phyloP scores from a whole-genome alignment of 2,329 filamentous ascomycete genomes.

The Ophiostoma montium region DNA sequence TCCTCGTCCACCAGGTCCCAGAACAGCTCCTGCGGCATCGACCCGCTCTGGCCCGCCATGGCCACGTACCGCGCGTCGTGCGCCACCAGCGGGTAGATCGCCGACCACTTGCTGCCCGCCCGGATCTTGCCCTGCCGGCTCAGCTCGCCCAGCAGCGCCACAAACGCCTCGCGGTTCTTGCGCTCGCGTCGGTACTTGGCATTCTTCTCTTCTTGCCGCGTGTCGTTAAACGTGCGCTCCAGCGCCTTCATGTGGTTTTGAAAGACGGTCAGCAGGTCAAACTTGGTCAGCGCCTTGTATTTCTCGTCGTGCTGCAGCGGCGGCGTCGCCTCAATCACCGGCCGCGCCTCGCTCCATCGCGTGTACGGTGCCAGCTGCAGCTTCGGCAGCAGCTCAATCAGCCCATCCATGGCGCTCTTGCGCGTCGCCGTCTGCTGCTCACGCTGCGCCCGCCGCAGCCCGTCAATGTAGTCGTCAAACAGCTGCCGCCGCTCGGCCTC shows the following conservation, averaged over 20 bases:
- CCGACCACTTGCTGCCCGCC: constrained; percentile 79
- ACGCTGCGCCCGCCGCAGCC: constrained; percentile 66
- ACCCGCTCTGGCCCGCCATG: constrained; percentile 74
- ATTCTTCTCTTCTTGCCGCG: constrained; percentile 75
- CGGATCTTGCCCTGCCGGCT: constrained; percentile 68
- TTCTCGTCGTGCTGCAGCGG: constrained; percentile 57
- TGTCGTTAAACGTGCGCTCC: constrained; percentile 83
- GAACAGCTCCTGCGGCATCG: constrained; percentile 79
- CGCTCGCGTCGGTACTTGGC: constrained; percentile 69
- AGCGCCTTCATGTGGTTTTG: constrained; percentile 89
- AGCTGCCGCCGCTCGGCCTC: constrained; percentile 79
- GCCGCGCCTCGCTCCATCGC: constrained; percentile 82
- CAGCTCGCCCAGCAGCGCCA: constrained; percentile 60
- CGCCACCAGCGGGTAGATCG: constrained; percentile 60
- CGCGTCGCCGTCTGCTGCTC: constrained; percentile 60
- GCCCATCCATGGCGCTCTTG: constrained; percentile 71
- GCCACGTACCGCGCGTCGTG: constrained; percentile 70
- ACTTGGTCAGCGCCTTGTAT: constrained; percentile 72
- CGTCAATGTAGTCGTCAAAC: constrained; percentile 83
- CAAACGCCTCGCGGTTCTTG: constrained; percentile 71
- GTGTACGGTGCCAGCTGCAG: constrained; percentile 86
- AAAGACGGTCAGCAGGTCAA: constrained; percentile 84
- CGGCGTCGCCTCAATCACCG: constrained; percentile 61
- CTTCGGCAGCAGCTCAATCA: constrained; percentile 62
- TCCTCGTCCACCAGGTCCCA: constrained; percentile 94